Evolutionary conservation across 257 asterid species (phyloP).

Genomic region (Coffea canephora): DNA sequence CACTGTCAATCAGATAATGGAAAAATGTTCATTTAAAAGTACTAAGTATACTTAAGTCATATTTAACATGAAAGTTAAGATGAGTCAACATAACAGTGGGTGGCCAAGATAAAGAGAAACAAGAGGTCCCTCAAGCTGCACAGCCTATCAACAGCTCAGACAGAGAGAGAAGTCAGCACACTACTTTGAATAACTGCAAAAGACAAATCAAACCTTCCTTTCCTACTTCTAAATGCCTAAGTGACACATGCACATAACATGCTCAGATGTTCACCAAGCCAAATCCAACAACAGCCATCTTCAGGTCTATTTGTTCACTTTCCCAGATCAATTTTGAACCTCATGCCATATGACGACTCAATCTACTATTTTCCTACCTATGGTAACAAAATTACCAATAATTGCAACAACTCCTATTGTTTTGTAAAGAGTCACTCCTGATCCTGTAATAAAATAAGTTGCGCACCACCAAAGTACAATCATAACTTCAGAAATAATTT

Average conservation of each 20-base stretch:
- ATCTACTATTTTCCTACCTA: no score
- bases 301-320: not conserved
- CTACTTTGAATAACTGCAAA: not conserved
- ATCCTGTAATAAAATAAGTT: not conserved
- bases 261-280: not conserved
- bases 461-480: not conserved
- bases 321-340: not conserved
- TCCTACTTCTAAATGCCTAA: not conserved
- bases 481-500: not conserved
- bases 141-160: not conserved
- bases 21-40: not conserved
- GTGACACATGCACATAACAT: not conserved
- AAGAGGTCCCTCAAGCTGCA: not conserved
- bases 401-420: not conserved
- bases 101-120: not conserved
- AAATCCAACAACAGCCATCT: not conserved
- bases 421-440: not conserved
- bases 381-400: not conserved
- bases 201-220: not conserved
- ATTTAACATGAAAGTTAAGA: not conserved
- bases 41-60: not conserved
- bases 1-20: constrained; percentile 13
- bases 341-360: not conserved
- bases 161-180: not conserved
- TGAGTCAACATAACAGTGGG: not conserved